Evolutionary conservation across 129 eudicot species (phyloP).

Genomic region (Lactuca sativa): DNA sequence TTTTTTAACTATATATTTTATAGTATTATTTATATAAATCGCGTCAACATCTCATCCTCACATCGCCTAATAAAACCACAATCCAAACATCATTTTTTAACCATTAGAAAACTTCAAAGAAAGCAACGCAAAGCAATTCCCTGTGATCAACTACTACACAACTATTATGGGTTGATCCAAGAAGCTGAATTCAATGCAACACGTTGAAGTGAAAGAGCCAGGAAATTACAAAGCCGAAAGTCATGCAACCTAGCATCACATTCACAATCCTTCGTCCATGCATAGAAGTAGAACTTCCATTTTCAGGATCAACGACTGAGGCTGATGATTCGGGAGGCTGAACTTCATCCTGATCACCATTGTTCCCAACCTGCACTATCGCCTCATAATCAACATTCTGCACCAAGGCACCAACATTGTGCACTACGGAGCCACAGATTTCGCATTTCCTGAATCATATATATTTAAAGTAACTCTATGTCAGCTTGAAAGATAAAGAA

Average conservation of each 20-base stretch:
- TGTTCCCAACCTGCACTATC: constrained; percentile 18
- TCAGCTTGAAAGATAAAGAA: background rate
- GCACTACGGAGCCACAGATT: constrained; percentile 47
- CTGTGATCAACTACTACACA: no score
- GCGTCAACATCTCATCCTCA: no score
- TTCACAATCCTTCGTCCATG: constrained; percentile 46
- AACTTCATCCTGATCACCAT: background rate
- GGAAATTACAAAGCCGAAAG: constrained; percentile 50
- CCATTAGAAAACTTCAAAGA: no score
- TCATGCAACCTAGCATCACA: constrained; percentile 52
- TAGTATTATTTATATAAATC: no score
- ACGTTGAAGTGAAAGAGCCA: constrained; percentile 63
- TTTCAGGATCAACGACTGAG: constrained; percentile 9
- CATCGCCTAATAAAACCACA: no score
- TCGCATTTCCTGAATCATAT: constrained; percentile 45
- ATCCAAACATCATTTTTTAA: no score
- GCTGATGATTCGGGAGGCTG: background rate
- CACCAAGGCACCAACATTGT: constrained; percentile 30
- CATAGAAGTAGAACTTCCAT: constrained; percentile 27
- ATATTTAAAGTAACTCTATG: background rate
- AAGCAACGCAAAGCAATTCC: no score
- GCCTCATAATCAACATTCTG: constrained; percentile 22
- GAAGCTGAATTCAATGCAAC: constrained; percentile 5
- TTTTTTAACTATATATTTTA: no score
- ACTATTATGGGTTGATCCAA: background rate